These are phyloP conservation scores for Rhypophila decipiens DNA, from an alignment of 495 filamentous ascomycete species.

Conservation along the genomic window DNA sequence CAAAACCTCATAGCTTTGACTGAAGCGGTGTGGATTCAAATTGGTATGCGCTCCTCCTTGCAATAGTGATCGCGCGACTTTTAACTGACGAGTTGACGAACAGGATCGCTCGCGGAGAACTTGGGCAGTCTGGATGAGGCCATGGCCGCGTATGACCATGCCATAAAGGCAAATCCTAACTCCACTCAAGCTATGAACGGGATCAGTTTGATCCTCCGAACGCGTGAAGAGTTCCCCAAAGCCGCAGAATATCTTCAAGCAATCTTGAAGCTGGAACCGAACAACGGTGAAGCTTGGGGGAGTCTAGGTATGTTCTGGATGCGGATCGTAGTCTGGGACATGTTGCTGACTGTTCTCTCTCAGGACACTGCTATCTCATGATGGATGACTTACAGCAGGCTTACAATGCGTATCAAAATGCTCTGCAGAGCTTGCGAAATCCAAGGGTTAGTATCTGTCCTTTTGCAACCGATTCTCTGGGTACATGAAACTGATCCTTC, in stretches of 20 bases:
- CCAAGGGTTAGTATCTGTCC: slow-evolving; percentile 64
- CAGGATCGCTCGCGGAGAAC: slow-evolving; percentile 80
- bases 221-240: slow-evolving; percentile 87
- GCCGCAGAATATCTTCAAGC: slow-evolving; percentile 89
- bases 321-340: neutral
- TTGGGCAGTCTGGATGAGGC: slow-evolving; percentile 86
- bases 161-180: slow-evolving; percentile 77
- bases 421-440: slow-evolving; percentile 86
- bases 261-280: slow-evolving; percentile 81
- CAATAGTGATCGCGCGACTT: too few relatives aligned
- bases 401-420: slow-evolving; percentile 96
- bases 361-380: slow-evolving; percentile 96
- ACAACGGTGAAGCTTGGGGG: slow-evolving; percentile 94
- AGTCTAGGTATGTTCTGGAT: slow-evolving; percentile 63
- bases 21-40: slow-evolving; percentile 87
- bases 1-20: slow-evolving; percentile 51
- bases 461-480: neutral
- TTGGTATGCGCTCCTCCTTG: slow-evolving; percentile 54
- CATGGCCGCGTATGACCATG: slow-evolving; percentile 80
- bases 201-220: slow-evolving; percentile 83
- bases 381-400: slow-evolving; percentile 98
- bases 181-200: slow-evolving; percentile 92
- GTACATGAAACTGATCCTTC: slow-evolving; percentile 5
- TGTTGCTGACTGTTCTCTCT: neutral
- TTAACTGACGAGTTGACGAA: slow-evolving; percentile 16